Conservation (phyloP, 345 rosid species). For the Acer negundo region DNA sequence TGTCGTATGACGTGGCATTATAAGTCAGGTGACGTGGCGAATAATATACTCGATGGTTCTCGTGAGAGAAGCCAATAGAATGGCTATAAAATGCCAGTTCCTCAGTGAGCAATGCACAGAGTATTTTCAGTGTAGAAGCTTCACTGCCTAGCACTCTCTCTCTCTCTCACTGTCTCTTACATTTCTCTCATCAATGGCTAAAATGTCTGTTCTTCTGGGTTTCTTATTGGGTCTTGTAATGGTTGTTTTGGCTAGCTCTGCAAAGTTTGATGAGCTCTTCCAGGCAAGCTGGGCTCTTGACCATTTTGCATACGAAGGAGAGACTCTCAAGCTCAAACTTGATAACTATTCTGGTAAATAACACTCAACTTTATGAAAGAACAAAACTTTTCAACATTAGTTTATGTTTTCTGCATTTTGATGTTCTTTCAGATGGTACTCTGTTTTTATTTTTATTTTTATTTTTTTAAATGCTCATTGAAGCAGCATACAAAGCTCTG, state of each 20-base stretch:
- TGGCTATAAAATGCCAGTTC: conserved; percentile 39
- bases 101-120: neutral
- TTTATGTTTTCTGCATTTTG: neutral
- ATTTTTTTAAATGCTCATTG: neutral
- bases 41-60: neutral
- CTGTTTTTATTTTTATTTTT: neutral
- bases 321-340: conserved; percentile 81
- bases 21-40: conserved; percentile 20
- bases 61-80: conserved; percentile 32
- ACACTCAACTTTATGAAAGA: too few relatives aligned
- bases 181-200: conserved; percentile 27
- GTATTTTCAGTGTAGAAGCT: conserved; percentile 14
- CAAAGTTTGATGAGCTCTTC: conserved; percentile 75
- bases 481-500: neutral
- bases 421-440: neutral
- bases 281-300: conserved; percentile 90
- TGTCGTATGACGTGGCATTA: conserved; percentile 49
- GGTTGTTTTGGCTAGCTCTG: conserved; percentile 42
- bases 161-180: neutral
- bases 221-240: conserved; percentile 38
- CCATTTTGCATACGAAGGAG: conserved; percentile 77
- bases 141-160: neutral
- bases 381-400: neutral
- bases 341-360: conserved; percentile 85
- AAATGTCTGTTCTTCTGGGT: conserved; percentile 26